These are phyloP conservation scores for Handroanthus guayacan DNA, from an alignment of 257 asterid genomes.

Conservation along the genomic window DNA sequence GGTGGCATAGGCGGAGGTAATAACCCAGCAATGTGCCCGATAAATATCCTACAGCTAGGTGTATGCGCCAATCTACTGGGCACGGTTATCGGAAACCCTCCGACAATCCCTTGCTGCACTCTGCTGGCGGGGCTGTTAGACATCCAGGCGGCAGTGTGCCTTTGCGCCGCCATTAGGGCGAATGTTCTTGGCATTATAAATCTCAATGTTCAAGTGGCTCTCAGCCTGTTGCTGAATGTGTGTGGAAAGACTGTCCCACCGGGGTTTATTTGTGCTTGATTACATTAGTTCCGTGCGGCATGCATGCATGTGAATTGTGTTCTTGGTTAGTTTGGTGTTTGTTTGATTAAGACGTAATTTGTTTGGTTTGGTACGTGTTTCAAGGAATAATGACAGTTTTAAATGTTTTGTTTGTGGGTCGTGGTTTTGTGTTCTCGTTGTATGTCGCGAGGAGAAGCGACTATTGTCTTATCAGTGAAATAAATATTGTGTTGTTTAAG, in stretches of 20 bases:
- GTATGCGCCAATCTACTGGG: slow-evolving; percentile 43
- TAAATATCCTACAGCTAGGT: slow-evolving; percentile 38
- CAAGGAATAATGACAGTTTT: not conserved
- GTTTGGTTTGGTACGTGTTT: not conserved
- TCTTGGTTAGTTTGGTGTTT: not conserved
- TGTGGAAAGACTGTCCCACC: slow-evolving; percentile 31
- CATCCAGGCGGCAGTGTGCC: slow-evolving; percentile 43
- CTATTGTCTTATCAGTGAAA: not conserved
- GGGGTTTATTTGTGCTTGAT: slow-evolving; percentile 40
- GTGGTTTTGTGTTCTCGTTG: not conserved
- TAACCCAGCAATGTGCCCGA: slow-evolving; percentile 31
- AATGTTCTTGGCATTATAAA: slow-evolving; percentile 38
- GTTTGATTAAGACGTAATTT: not conserved
- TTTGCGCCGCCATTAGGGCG: slow-evolving; percentile 45
- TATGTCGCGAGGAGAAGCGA: not conserved
- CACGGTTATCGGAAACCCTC: slow-evolving; percentile 37
- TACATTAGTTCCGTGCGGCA: not conserved
- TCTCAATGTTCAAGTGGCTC: slow-evolving; percentile 34
- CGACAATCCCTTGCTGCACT: slow-evolving; percentile 40
- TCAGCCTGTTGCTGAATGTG: slow-evolving; percentile 33
- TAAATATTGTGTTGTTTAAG: not conserved
- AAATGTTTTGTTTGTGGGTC: not conserved
- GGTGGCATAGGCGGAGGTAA: not conserved
- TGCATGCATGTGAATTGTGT: slow-evolving; percentile 1
- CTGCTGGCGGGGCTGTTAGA: slow-evolving; percentile 39